Percentiles rank a stretch among this genome's conserved stretches.
Evolutionary conservation across 2,329 filamentous ascomycete species (phyloP).

Genomic region (Penicillium sp.): DNA sequence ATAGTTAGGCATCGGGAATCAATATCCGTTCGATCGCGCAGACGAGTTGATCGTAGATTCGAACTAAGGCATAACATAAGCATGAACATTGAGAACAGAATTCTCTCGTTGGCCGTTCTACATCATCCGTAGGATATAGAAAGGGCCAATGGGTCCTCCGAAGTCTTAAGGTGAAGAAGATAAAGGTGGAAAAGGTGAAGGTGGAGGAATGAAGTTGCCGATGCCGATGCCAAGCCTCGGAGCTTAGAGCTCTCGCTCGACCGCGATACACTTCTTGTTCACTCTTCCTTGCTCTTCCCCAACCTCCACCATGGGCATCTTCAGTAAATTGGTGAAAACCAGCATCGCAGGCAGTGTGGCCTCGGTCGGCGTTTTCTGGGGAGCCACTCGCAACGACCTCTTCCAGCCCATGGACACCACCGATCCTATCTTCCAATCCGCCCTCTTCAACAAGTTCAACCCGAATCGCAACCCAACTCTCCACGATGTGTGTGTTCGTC

Average conservation of each 20-base stretch:
- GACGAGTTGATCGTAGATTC: no score
- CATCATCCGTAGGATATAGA: background rate
- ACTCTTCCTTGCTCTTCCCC: background rate
- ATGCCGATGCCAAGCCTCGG: background rate
- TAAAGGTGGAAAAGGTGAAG: background rate
- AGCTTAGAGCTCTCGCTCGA: slow-evolving; percentile 4
- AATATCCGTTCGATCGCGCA: no score
- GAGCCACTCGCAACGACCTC: slow-evolving; percentile 57
- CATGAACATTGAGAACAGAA: background rate
- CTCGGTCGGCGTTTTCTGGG: slow-evolving; percentile 56
- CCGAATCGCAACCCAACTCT: slow-evolving; percentile 63
- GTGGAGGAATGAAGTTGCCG: background rate
- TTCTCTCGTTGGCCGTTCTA: no score
- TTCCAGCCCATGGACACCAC: slow-evolving; percentile 60
- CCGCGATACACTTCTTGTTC: background rate
- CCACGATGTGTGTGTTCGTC: slow-evolving; percentile 66
- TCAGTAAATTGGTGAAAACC: slow-evolving; percentile 48
- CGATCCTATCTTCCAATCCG: slow-evolving; percentile 64
- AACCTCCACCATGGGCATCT: slow-evolving; percentile 53
- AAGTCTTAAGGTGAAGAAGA: no score
- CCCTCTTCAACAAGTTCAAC: slow-evolving; percentile 62
- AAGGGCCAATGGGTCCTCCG: background rate
- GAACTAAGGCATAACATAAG: no score
- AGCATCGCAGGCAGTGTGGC: slow-evolving; percentile 51
- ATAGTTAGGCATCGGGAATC: no score